Evolutionary conservation across 2,329 filamentous ascomycete genomes (phyloP).

Genomic region (Colletotrichum tanaceti): DNA sequence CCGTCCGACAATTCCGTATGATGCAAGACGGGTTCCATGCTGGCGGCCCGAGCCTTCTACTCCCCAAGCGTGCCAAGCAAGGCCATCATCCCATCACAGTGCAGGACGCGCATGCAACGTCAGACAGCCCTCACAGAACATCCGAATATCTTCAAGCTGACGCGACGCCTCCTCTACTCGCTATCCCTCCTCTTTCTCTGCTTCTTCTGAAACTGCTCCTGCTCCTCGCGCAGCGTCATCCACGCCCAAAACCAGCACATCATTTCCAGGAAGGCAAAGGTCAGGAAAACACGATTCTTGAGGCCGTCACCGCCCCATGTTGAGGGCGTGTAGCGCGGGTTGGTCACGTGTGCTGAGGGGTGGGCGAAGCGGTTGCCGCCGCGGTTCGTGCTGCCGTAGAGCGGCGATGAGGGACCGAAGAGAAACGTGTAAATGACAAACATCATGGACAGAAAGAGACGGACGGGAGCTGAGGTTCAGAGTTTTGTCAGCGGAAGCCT

Average conservation of each 20-base stretch:
- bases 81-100: background rate
- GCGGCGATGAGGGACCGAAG: conserved; percentile 64
- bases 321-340: conserved; percentile 52
- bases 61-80: no score
- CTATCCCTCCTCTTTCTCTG: conserved; percentile 50
- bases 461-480: conserved; percentile 65
- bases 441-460: conserved; percentile 70
- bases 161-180: background rate
- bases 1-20: conserved; percentile 5
- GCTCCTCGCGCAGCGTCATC: conserved; percentile 76
- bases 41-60: background rate
- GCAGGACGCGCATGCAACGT: no score
- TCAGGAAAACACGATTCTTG: conserved; percentile 87
- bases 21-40: background rate
- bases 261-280: conserved; percentile 86
- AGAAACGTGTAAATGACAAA: conserved; percentile 74
- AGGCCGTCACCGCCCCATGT: conserved; percentile 72
- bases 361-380: conserved; percentile 50
- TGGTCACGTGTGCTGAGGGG: conserved; percentile 49
- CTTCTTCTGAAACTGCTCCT: conserved; percentile 53
- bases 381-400: conserved; percentile 52
- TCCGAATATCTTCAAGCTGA: no score
- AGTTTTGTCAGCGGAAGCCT: conserved; percentile 34
- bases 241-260: conserved; percentile 89
- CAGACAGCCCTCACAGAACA: background rate